Evolutionary conservation across 2,329 filamentous ascomycete genomes (phyloP).

Genomic region (Chlorencoelia australis): DNA sequence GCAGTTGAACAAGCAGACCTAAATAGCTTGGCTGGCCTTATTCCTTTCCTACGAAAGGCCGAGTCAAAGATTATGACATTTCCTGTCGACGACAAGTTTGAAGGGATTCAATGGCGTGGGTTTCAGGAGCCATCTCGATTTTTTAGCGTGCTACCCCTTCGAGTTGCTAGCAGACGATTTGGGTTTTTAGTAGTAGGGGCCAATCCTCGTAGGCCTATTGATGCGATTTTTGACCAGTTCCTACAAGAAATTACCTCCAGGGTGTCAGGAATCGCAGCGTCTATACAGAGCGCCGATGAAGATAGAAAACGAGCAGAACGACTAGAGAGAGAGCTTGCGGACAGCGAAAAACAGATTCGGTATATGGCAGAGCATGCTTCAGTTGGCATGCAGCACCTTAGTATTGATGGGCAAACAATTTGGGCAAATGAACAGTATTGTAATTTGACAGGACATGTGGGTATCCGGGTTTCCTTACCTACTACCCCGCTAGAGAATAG

Average conservation of each 20-base stretch:
- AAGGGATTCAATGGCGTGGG: constrained; percentile 12
- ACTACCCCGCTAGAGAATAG: too few species aligned
- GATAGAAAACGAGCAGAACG: constrained; percentile 5
- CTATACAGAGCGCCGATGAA: constrained; percentile 17
- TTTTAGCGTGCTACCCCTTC: constrained; percentile 19
- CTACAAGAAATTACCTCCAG: constrained; percentile 19
- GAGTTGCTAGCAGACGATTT: constrained; percentile 10
- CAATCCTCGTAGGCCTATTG: constrained; percentile 21
- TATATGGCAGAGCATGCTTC: constrained; percentile 25
- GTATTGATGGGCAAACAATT: constrained; percentile 14
- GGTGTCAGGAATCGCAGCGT: constrained; percentile 16
- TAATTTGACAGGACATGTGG: constrained; percentile 14
- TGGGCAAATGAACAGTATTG: constrained; percentile 25
- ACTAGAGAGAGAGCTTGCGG: constrained; percentile 7
- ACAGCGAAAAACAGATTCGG: constrained; percentile 13
- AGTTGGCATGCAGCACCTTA: constrained; percentile 22
- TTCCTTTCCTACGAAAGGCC: constrained; percentile 17
- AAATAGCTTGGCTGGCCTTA: constrained; percentile 13
- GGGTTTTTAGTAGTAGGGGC: constrained; percentile 20
- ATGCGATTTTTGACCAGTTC: constrained; percentile 18
- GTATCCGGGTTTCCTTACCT: constrained; percentile 4
- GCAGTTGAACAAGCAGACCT: constrained; percentile 13
- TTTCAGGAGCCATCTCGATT: constrained; percentile 16
- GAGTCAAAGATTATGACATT: constrained; percentile 12
- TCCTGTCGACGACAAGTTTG: constrained; percentile 17